Evolutionary conservation across 306 rosid genomes (phyloP).

Genomic region (Rosa multiflora): DNA sequence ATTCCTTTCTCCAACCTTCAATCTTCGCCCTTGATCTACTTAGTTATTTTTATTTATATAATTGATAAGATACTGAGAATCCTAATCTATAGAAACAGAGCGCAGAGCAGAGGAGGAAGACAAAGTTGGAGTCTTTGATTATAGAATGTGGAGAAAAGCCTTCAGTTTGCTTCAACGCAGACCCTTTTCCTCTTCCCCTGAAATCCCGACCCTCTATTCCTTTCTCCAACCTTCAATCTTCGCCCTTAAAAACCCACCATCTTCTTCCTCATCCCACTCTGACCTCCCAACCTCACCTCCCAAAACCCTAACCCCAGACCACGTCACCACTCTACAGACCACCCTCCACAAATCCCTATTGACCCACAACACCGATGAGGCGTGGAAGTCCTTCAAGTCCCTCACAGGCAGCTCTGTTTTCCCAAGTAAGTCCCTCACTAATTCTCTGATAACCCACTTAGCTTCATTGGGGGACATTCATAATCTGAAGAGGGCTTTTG

Average conservation of each 20-base stretch:
- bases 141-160: conserved; percentile 46
- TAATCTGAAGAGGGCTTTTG: conserved; percentile 82
- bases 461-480: conserved; percentile 65
- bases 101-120: conserved; percentile 9
- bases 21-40: conserved; percentile 38
- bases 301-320: conserved; percentile 39
- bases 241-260: conserved; percentile 42
- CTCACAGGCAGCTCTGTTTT: conserved; percentile 61
- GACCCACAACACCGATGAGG: conserved; percentile 58
- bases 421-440: conserved; percentile 76
- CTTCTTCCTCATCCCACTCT: conserved; percentile 24
- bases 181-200: conserved; percentile 48
- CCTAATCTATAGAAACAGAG: background rate
- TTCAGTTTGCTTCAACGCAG: conserved; percentile 33
- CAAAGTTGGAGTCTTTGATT: conserved; percentile 10
- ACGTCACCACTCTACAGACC: conserved; percentile 43
- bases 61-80: background rate
- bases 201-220: conserved; percentile 66
- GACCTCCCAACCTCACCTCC: conserved; percentile 40
- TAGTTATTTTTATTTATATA: too few species aligned
- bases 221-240: conserved; percentile 90
- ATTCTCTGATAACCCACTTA: conserved; percentile 60
- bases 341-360: conserved; percentile 68
- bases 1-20: conserved; percentile 91
- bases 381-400: conserved; percentile 85